These are phyloP conservation scores for Boletus edulis DNA, from an alignment of 768 basidiomycete species.

Conservation along the genomic window DNA sequence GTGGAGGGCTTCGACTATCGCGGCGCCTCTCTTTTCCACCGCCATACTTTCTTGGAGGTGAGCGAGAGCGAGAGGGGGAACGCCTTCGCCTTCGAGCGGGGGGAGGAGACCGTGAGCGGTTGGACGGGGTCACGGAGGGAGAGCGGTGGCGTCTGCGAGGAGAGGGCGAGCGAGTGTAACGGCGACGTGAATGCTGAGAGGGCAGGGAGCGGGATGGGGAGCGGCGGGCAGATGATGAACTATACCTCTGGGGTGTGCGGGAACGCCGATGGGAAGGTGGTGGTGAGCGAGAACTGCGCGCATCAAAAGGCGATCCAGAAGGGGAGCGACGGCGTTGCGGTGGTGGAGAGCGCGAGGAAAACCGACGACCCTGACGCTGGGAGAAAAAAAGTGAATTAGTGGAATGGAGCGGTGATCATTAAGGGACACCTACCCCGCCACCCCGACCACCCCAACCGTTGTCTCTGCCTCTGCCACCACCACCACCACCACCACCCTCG, in stretches of 20 bases:
- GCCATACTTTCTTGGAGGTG: constrained; percentile 25
- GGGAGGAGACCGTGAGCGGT: constrained; percentile 42
- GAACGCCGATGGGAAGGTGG: constrained; percentile 36
- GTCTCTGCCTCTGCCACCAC: constrained; percentile 50
- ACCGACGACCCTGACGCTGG: constrained; percentile 46
- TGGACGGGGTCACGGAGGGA: constrained; percentile 33
- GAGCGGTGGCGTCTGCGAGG: constrained; percentile 30
- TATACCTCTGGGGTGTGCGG: constrained; percentile 31
- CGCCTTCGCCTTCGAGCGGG: constrained; percentile 39
- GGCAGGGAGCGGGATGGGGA: constrained; percentile 36
- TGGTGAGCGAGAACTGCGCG: constrained; percentile 39
- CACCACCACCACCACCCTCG: constrained; percentile 52
- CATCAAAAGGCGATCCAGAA: constrained; percentile 34
- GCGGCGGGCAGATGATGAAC: constrained; percentile 37
- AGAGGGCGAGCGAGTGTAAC: constrained; percentile 26
- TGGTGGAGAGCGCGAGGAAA: constrained; percentile 42
- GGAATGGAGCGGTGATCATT: not conserved
- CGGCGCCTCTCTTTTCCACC: constrained; percentile 23
- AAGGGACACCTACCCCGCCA: constrained; percentile 39
- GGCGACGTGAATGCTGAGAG: constrained; percentile 24
- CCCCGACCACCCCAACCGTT: constrained; percentile 69
- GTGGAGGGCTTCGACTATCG: constrained; percentile 33
- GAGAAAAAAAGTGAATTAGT: constrained; percentile 10
- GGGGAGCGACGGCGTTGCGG: constrained; percentile 49
- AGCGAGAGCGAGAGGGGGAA: constrained; percentile 29